Conservation (phyloP, 352 stramenopile species). For the Pythium vanterpoolii region DNA sequence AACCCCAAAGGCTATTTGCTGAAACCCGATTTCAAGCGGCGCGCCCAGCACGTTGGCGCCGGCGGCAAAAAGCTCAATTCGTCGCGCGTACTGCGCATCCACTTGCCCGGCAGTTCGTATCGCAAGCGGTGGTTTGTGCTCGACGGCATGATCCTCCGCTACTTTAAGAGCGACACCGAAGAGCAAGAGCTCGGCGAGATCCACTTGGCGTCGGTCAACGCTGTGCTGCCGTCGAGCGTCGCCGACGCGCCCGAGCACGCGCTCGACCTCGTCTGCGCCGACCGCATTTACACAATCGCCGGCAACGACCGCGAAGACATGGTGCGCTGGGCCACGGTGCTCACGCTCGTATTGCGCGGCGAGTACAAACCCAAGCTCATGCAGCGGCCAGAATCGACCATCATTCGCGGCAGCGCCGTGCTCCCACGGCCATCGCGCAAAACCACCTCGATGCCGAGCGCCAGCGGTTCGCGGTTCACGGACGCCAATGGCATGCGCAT, state of each 20-base stretch:
- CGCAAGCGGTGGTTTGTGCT: conserved; percentile 85
- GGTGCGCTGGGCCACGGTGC: conserved; percentile 85
- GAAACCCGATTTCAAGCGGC: conserved; percentile 88
- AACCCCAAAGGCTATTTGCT: conserved; percentile 87
- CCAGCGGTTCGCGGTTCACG: conserved; percentile 58
- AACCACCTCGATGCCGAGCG: conserved; percentile 36
- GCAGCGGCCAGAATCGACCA: conserved; percentile 77
- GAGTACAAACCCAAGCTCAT: conserved; percentile 91
- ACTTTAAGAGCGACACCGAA: conserved; percentile 86
- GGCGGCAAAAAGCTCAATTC: conserved; percentile 86
- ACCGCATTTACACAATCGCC: conserved; percentile 87
- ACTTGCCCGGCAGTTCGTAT: conserved; percentile 80
- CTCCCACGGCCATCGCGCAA: conserved; percentile 76
- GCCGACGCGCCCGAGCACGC: conserved; percentile 81
- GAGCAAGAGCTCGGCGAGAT: conserved; percentile 87
- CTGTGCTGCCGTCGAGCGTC: conserved; percentile 85
- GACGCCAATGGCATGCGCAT: conserved; percentile 76
- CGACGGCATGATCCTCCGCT: conserved; percentile 86
- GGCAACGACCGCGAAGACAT: conserved; percentile 86
- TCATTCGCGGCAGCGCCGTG: conserved; percentile 84
- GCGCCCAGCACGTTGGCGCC: conserved; percentile 78
- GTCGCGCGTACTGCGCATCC: conserved; percentile 68
- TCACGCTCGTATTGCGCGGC: conserved; percentile 80
- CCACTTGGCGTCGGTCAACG: conserved; percentile 84
- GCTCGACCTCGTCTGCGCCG: conserved; percentile 83